Percentiles rank a stretch among this genome's conserved stretches.
Conservation (phyloP, 192 early-diverging fungal genomes). For the Coemansia sp. region DNA sequence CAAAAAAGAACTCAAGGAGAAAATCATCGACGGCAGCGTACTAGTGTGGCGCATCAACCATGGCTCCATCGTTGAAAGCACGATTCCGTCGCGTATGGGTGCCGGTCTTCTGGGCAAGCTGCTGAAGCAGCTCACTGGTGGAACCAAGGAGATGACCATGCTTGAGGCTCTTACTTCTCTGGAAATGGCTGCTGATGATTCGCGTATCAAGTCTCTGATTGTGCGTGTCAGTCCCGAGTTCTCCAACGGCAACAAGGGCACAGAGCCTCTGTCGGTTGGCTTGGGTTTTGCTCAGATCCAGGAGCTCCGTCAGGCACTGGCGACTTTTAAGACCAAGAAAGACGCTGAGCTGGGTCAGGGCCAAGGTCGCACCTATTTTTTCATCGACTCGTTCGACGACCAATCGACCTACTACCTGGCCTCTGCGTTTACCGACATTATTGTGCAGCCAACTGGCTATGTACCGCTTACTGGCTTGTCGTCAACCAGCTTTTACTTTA, state of each 20-base stretch:
- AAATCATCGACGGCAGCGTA: conserved; percentile 12
- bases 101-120: conserved; percentile 4
- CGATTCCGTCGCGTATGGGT: background rate
- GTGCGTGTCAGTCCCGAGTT: conserved; percentile 11
- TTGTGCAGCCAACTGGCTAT: conserved; percentile 62
- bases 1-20: background rate
- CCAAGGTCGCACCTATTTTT: conserved; percentile 59
- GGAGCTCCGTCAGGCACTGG: conserved; percentile 61
- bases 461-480: conserved; percentile 65
- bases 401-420: conserved; percentile 70
- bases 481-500: conserved; percentile 57
- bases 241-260: background rate
- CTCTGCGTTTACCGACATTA: conserved; percentile 64
- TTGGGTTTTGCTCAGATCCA: conserved; percentile 64
- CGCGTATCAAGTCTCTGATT: conserved; percentile 38
- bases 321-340: conserved; percentile 58
- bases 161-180: conserved; percentile 49
- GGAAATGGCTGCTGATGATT: conserved; percentile 57
- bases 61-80: conserved; percentile 28
- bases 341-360: conserved; percentile 49
- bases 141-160: conserved; percentile 24
- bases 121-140: conserved; percentile 7
- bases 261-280: conserved; percentile 15
- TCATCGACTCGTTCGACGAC: conserved; percentile 68
- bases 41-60: conserved; percentile 27